Percentiles rank a stretch among this genome's conserved stretches.
Evolutionary conservation across 306 rosid genomes (phyloP).

Genomic region (Oemleria cerasiformis): DNA sequence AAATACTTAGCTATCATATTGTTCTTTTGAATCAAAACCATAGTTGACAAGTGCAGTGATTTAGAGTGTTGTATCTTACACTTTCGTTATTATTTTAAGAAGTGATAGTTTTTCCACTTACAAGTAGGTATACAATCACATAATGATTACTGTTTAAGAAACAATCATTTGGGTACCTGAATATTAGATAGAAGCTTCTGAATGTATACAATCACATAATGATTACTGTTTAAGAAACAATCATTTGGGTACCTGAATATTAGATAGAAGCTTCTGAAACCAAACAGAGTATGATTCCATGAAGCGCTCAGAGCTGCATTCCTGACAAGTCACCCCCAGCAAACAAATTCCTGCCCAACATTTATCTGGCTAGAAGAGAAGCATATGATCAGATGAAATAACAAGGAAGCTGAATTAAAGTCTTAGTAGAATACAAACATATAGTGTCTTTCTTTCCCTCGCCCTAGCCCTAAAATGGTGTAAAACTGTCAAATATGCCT

Average conservation of each 20-base stretch:
- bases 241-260: conserved; percentile 56
- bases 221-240: neutral
- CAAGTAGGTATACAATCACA: conserved; percentile 1
- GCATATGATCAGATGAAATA: conserved; percentile 16
- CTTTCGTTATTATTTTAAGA: no score
- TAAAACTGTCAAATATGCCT: neutral
- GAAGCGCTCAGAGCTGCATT: conserved; percentile 70
- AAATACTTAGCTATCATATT: neutral
- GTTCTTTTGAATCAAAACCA: conserved; percentile 3
- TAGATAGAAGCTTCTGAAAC: conserved; percentile 57
- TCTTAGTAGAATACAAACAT: conserved; percentile 6
- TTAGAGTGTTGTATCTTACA: no score
- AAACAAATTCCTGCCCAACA: conserved; percentile 84
- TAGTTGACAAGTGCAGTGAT: neutral
- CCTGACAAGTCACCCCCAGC: conserved; percentile 78
- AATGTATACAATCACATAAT: conserved; percentile 7
- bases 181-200: conserved; percentile 49
- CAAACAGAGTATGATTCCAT: conserved; percentile 59
- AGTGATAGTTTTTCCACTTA: neutral
- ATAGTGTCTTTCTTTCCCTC: neutral
- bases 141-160: neutral
- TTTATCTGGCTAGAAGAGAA: conserved; percentile 75
- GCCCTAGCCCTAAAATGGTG: neutral
- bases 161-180: conserved; percentile 48
- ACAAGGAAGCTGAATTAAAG: neutral